Conservation (phyloP, 1,139 yeast genomes). For the Candida labiduridarum region DNA sequence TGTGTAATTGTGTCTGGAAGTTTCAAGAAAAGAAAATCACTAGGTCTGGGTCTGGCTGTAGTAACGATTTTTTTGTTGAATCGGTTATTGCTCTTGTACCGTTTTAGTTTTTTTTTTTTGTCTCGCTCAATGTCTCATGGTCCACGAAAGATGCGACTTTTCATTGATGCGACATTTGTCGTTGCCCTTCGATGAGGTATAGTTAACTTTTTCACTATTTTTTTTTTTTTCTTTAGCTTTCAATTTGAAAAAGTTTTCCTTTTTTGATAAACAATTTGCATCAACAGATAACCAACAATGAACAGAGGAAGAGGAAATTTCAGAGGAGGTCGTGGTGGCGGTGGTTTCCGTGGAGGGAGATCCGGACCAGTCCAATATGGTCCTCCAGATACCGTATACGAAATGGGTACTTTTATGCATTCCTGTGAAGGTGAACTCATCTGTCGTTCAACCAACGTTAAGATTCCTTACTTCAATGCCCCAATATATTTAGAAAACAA, state of each 20-base stretch:
- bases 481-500: conserved; percentile 95
- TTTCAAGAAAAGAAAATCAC: not conserved
- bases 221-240: conserved; percentile 5
- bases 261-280: conserved; percentile 4
- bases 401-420: conserved; percentile 92
- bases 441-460: conserved; percentile 90
- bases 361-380: conserved; percentile 54
- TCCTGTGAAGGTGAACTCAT: conserved; percentile 97
- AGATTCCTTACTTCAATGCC: conserved; percentile 97
- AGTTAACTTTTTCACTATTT: not conserved
- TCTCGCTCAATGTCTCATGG: not conserved
- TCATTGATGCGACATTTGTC: not conserved
- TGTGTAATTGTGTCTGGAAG: not conserved
- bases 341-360: conserved; percentile 51
- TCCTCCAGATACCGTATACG: conserved; percentile 93
- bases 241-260: conserved; percentile 19
- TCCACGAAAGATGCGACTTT: not conserved
- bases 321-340: conserved; percentile 66
- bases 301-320: conserved; percentile 75
- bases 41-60: not conserved
- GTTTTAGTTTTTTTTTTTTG: conserved; percentile 2
- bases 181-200: conserved; percentile 1
- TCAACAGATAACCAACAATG: conserved; percentile 29
- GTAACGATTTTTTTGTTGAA: not conserved
- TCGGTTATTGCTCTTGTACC: not conserved